A percentile compares a stretch with the other conserved stretches of the same genome.
Evolutionary conservation across 345 rosid species (phyloP).

Genomic region (Sonneratia caseolaris): DNA sequence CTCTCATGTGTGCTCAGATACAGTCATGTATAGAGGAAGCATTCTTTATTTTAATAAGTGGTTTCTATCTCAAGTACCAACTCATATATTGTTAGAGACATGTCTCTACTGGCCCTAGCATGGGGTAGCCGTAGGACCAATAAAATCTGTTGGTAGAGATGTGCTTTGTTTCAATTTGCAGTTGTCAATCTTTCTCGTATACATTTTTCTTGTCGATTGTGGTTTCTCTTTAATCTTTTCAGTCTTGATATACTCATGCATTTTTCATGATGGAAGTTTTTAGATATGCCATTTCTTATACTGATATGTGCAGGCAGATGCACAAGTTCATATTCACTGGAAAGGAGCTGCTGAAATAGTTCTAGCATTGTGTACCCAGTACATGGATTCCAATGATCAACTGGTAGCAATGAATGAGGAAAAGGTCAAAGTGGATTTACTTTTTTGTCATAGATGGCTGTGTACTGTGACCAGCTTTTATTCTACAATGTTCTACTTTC

Average conservation of each 20-base stretch:
- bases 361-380: slow-evolving; percentile 60
- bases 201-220: neutral
- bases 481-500: neutral
- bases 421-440: slow-evolving; percentile 28
- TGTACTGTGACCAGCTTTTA: neutral
- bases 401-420: slow-evolving; percentile 47
- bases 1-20: neutral
- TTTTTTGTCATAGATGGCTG: too few species aligned
- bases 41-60: neutral
- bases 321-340: slow-evolving; percentile 77
- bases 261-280: neutral
- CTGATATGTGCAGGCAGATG: slow-evolving; percentile 38
- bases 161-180: neutral
- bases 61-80: neutral
- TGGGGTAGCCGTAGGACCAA: neutral
- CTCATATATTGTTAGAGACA: neutral
- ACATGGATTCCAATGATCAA: slow-evolving; percentile 45
- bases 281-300: neutral
- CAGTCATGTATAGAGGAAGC: neutral
- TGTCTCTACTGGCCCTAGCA: neutral
- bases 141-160: neutral
- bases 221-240: neutral
- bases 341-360: slow-evolving; percentile 99
- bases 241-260: neutral
- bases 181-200: neutral